Percentiles rank a stretch among this genome's conserved stretches.
Conservation (phyloP, 1,139 yeast species). For the Debaryomyces sp. region DNA sequence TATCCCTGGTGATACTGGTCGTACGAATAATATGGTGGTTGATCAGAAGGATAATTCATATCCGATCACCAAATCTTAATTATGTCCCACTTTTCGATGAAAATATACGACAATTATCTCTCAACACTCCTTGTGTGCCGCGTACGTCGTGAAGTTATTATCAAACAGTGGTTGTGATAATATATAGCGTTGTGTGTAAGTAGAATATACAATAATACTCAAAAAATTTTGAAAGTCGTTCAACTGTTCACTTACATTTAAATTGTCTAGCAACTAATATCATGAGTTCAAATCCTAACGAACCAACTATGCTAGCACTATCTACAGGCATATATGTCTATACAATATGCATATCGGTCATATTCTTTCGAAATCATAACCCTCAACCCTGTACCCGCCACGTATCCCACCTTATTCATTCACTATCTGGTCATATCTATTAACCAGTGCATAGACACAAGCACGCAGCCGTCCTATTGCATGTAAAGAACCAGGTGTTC, state of each 20-base stretch:
- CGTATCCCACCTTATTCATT: background rate
- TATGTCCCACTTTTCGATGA: conserved; percentile 2
- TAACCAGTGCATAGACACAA: conserved; percentile 1
- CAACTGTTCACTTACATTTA: conserved; percentile 4
- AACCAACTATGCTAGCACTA: background rate
- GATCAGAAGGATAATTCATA: conserved; percentile 7
- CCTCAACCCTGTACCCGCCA: background rate
- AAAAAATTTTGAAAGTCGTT: background rate
- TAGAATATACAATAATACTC: background rate
- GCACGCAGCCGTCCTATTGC: background rate
- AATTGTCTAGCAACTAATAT: conserved; percentile 2
- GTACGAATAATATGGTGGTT: conserved; percentile 5
- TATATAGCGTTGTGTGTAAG: background rate
- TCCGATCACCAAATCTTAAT: conserved; percentile 1
- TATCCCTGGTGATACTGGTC: conserved; percentile 5
- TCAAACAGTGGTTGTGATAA: background rate
- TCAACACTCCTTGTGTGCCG: background rate
- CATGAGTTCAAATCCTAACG: background rate
- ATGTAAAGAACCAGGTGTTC: background rate
- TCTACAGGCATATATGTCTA: background rate
- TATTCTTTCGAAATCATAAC: background rate
- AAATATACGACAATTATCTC: background rate
- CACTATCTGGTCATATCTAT: background rate
- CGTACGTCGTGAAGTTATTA: background rate
- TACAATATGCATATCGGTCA: background rate